A percentile compares a stretch with the other conserved stretches of the same genome.
Evolutionary conservation across 805 yeast genomes (phyloP).

Genomic region (Maudiozyma barnettii): DNA sequence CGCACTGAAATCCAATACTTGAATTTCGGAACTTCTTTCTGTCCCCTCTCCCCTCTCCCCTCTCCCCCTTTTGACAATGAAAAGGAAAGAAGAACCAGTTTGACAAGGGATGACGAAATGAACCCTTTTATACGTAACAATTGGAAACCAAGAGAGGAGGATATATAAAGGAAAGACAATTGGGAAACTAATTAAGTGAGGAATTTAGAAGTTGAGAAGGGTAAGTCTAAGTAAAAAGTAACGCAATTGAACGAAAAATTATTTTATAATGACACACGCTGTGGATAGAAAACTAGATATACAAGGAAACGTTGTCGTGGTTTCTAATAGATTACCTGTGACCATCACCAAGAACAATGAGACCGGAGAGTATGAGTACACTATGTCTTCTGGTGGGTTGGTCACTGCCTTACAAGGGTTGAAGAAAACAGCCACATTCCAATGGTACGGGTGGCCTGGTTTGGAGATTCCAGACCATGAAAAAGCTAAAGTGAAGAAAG

Average conservation of each 20-base stretch:
- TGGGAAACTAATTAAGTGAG: no score
- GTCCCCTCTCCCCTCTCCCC: no score
- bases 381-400: slow-evolving; percentile 95
- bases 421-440: slow-evolving; percentile 71
- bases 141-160: no score
- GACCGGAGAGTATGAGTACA: slow-evolving; percentile 60
- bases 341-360: slow-evolving; percentile 60
- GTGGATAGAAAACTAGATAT: background rate
- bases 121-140: no score
- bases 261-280: background rate
- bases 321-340: slow-evolving; percentile 91
- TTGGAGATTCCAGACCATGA: slow-evolving; percentile 75
- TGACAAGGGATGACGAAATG: no score
- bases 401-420: slow-evolving; percentile 93
- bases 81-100: no score
- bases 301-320: slow-evolving; percentile 74
- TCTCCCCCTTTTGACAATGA: no score
- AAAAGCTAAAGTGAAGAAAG: slow-evolving; percentile 55
- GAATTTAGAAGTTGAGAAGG: no score
- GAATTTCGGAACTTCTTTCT: background rate
- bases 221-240: no score
- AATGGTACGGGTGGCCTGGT: slow-evolving; percentile 99
- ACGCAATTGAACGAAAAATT: no score
- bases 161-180: no score
- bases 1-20: no score